Base-by-base conservation (phyloP, 257 asterid species). In the Plantago major region DNA sequence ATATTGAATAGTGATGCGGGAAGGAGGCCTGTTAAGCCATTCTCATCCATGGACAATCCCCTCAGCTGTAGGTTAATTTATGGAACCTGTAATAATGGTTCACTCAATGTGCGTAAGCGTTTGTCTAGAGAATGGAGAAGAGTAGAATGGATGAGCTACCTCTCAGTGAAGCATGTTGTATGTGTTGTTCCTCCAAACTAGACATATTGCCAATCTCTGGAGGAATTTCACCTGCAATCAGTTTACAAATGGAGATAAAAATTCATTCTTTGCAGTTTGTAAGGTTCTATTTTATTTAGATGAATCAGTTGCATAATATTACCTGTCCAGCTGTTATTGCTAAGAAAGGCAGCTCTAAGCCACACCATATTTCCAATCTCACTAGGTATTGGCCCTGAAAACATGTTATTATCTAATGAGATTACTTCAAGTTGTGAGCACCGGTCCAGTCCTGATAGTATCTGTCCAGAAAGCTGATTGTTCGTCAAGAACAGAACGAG, bases 161-260 rank as follows among this genome's bases (percentile, higher is more conserved):
- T n/a, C 44, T 55, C 12, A 55, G 61, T 30, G 61, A 55, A 55
- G 44, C 22, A 33, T 14, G 12, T 10, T 9, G 11, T 5, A 55
- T 33, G 10, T 33, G 22, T 55, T 28, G 46, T 2, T 7, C 45
- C 44, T 55, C 45, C 45, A 55, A 55, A 55, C 61, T 55, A 13
- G 61, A 55, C 61, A 55, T 55, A 37, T 55, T 55, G 13, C 61
- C 61, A 28, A 55, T 55, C 46, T 55, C 46, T 14, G 61, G 61
- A 26, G 61, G 61, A 12, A 55, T 55, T 28, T 13, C 61, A 55
- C 61, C 61, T 55, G 46, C 26, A 55, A n/a, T 9, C 17, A 13
- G 33, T 18, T 18, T n/a, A n/a, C n/a, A n/a, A n/a, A n/a, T n/a
- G n/a, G n/a, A n/a, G 3, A 17, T 11, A 51, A 51, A n/a, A n/a